Percentiles rank a stretch among this genome's conserved stretches.
Evolutionary conservation across 768 basidiomycete species (phyloP).

Genomic region (Podaxis sp.): DNA sequence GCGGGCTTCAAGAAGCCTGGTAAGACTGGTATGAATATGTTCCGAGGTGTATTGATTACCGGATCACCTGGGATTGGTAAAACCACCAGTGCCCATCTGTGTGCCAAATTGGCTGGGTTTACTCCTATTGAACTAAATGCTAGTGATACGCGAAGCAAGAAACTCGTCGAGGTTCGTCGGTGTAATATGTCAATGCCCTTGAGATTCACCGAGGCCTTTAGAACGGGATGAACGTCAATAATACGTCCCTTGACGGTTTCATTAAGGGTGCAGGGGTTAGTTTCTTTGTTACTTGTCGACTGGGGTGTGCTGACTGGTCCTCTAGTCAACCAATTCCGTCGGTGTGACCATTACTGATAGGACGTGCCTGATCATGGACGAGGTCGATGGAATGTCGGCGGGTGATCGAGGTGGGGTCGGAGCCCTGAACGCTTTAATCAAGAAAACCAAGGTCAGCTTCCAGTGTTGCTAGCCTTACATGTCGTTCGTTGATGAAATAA

Average conservation of each 20-base stretch:
- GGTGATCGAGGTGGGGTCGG: slow-evolving; percentile 97
- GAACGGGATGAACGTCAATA: slow-evolving; percentile 89
- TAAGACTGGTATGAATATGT: slow-evolving; percentile 83
- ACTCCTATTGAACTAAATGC: slow-evolving; percentile 96
- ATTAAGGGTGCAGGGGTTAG: slow-evolving; percentile 56
- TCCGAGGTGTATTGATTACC: slow-evolving; percentile 84
- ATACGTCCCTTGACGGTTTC: slow-evolving; percentile 86
- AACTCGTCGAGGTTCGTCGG: slow-evolving; percentile 80
- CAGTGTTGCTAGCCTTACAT: not conserved
- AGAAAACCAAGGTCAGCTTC: slow-evolving; percentile 75
- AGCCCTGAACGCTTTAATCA: slow-evolving; percentile 87
- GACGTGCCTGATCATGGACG: slow-evolving; percentile 96
- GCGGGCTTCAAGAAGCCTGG: slow-evolving; percentile 91
- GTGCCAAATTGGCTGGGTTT: slow-evolving; percentile 87
- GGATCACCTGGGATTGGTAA: slow-evolving; percentile 98
- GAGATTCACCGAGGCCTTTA: slow-evolving; percentile 26
- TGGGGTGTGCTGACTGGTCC: not conserved
- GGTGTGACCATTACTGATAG: slow-evolving; percentile 76
- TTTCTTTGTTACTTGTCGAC: not conserved
- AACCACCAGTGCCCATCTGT: slow-evolving; percentile 93
- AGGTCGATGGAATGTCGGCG: slow-evolving; percentile 98
- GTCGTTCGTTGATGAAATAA: not conserved
- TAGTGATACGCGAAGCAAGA: slow-evolving; percentile 94
- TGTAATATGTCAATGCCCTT: not conserved
- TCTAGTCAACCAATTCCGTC: slow-evolving; percentile 53